Evolutionary conservation across 176 grass and related monocot species (phyloP).

Genomic region (Aegilops bicornis): DNA sequence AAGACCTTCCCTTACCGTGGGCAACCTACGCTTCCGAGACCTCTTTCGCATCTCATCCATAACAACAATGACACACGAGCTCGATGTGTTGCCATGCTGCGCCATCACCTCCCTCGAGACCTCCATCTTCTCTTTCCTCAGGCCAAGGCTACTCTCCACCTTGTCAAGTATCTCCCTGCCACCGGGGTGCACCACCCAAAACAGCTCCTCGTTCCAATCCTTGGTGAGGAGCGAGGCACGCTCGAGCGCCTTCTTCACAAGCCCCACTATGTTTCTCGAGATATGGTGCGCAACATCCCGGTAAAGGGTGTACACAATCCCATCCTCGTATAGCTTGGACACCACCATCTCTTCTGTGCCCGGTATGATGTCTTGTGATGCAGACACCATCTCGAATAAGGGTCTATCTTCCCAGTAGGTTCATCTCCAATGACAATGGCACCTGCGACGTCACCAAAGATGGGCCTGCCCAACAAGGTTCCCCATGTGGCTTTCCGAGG

Average conservation of each 20-base stretch:
- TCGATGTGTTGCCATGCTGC: conserved; percentile 54
- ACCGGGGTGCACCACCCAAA: conserved; percentile 60
- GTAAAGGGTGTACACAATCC: background rate
- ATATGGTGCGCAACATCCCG: background rate
- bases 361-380: background rate
- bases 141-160: conserved; percentile 28
- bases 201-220: conserved; percentile 53
- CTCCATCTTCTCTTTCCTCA: conserved; percentile 38
- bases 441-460: background rate
- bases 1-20: conserved; percentile 45
- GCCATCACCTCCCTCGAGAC: conserved; percentile 44
- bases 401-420: background rate
- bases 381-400: conserved; percentile 5
- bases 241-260: background rate
- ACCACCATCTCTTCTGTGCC: background rate
- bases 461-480: conserved; percentile 5
- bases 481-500: conserved; percentile 10
- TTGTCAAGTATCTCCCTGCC: conserved; percentile 56
- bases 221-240: no score
- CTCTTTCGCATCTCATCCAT: conserved; percentile 52
- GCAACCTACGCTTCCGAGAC: background rate
- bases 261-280: background rate
- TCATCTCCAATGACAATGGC: background rate
- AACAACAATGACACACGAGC: conserved; percentile 58
- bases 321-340: background rate